phyloP scores from a whole-genome alignment of 2,329 filamentous ascomycete species.

The Colletotrichum sp. region DNA sequence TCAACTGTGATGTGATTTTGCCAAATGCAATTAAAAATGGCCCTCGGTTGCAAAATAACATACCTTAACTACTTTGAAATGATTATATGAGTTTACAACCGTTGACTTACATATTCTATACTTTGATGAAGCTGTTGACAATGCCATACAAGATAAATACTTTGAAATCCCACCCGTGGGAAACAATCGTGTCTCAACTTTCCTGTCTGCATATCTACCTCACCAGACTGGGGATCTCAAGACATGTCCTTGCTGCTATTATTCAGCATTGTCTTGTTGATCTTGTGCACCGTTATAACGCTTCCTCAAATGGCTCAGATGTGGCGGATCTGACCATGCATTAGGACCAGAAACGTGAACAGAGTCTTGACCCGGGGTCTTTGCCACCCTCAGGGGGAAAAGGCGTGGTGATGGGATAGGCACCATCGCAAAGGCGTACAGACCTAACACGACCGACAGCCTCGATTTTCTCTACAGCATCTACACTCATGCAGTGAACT shows the following conservation, averaged over 20 bases:
- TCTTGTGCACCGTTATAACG: not conserved
- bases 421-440: fast-evolving
- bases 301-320: not conserved
- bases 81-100: not conserved
- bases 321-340: not conserved
- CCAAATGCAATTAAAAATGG: not conserved
- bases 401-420: not conserved
- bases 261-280: not conserved
- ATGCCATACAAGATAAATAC: too few relatives aligned
- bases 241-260: fast-evolving
- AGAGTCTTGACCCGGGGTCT: not conserved
- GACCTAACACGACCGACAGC: not conserved
- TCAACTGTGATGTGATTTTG: not conserved
- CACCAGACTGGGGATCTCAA: not conserved
- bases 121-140: too few relatives aligned
- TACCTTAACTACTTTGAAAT: fast-evolving
- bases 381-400: not conserved
- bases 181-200: not conserved
- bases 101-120: too few relatives aligned
- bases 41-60: not conserved
- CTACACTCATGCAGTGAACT: not conserved
- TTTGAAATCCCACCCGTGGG: fast-evolving
- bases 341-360: not conserved
- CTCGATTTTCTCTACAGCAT: not conserved
- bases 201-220: fast-evolving